These are phyloP conservation scores for Fusarium sp. DNA, from an alignment of 2,329 filamentous ascomycete genomes.

Conservation along the genomic window DNA sequence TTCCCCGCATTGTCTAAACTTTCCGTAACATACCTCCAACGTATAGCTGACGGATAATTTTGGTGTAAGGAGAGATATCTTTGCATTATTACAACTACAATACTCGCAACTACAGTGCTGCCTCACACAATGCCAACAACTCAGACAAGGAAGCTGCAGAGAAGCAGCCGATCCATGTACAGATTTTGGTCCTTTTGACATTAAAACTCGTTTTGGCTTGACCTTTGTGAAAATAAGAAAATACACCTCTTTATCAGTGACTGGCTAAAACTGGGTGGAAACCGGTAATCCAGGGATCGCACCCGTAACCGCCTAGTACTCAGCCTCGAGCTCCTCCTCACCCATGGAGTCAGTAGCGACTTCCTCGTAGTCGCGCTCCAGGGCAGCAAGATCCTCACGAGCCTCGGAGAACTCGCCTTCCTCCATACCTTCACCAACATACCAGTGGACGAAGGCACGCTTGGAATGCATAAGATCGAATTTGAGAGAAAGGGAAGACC, in stretches of 20 bases:
- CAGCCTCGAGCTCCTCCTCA: slow-evolving; percentile 86
- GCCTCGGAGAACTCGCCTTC: slow-evolving; percentile 99
- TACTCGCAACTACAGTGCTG: slow-evolving; percentile 36
- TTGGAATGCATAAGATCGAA: slow-evolving; percentile 99
- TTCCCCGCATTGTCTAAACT: slow-evolving; percentile 27
- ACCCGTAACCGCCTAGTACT: slow-evolving; percentile 75
- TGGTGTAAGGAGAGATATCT: slow-evolving; percentile 18
- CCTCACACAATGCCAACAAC: slow-evolving; percentile 24
- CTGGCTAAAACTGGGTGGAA: slow-evolving; percentile 47
- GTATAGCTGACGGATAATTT: neutral
- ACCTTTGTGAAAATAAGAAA: slow-evolving; percentile 54
- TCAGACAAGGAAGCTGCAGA: slow-evolving; percentile 24
- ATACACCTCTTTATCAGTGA: slow-evolving; percentile 52
- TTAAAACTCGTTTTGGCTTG: slow-evolving; percentile 55
- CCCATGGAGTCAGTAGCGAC: slow-evolving; percentile 95
- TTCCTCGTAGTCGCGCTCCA: slow-evolving; percentile 99
- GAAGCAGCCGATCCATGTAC: slow-evolving; percentile 45
- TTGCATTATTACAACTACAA: slow-evolving; percentile 38
- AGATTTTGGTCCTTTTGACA: slow-evolving; percentile 51
- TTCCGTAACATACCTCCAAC: neutral
- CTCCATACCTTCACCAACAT: slow-evolving; percentile 99
- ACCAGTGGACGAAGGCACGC: slow-evolving; percentile 99
- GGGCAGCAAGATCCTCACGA: slow-evolving; percentile 95
- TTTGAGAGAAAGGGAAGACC: slow-evolving; percentile 95
- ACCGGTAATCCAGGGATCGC: slow-evolving; percentile 43